These are phyloP conservation scores for Fonsecaea pedrosoi DNA, from an alignment of 2,329 filamentous ascomycete genomes.

Conservation along the genomic window DNA sequence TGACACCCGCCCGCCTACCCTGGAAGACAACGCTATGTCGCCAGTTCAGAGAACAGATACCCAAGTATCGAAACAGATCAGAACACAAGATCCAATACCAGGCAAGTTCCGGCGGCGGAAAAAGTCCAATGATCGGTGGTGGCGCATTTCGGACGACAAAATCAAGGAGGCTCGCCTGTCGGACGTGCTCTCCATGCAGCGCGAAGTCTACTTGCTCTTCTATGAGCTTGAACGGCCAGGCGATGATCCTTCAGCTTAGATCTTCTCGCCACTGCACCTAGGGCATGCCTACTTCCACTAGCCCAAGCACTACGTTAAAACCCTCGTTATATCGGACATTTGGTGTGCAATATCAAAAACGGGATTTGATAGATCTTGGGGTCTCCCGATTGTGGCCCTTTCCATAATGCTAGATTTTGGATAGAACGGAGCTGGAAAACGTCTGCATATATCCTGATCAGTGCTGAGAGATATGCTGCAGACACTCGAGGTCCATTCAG, in stretches of 20 bases:
- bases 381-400: neutral
- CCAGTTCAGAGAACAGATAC: constrained; percentile 34
- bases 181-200: constrained; percentile 91
- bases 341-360: neutral
- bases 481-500: neutral
- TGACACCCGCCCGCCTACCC: neutral
- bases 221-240: constrained; percentile 77
- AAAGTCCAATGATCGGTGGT: constrained; percentile 79
- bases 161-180: constrained; percentile 91
- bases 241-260: constrained; percentile 34
- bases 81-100: constrained; percentile 40
- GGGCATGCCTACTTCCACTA: neutral
- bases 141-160: constrained; percentile 97
- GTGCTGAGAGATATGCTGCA: neutral
- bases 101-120: constrained; percentile 60
- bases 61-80: constrained; percentile 35
- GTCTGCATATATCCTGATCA: constrained; percentile 5
- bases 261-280: neutral
- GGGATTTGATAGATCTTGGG: neutral
- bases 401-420: constrained; percentile 3
- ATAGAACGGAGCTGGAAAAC: constrained; percentile 1
- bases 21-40: constrained; percentile 20
- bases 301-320: neutral
- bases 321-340: constrained; percentile 3
- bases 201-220: constrained; percentile 94